Percentiles rank a stretch among this genome's conserved stretches.
phyloP scores from a whole-genome alignment of 805 yeast species.

The Candida krabiensis region DNA sequence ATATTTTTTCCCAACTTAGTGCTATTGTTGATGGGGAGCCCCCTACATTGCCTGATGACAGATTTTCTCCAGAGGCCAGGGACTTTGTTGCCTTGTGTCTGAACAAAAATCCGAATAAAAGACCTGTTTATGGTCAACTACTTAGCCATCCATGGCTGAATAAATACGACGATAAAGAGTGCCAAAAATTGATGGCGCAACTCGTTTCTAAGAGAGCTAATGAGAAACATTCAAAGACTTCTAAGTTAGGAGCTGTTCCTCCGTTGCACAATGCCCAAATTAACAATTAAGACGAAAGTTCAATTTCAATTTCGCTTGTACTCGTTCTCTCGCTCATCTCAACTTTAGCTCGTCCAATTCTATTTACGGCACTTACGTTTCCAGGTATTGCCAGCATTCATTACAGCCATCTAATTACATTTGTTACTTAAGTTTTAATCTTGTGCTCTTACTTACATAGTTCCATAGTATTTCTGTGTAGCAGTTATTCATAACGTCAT shows the following conservation, averaged over 20 bases:
- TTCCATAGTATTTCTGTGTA: too few species aligned
- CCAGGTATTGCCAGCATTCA: too few species aligned
- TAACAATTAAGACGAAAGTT: conserved; percentile 8
- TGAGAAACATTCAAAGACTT: conserved; percentile 23
- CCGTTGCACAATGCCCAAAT: conserved; percentile 24
- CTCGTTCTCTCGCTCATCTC: too few species aligned
- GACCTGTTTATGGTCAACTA: conserved; percentile 80
- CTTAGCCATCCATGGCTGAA: conserved; percentile 83
- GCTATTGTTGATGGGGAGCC: conserved; percentile 97
- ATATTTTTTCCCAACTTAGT: conserved; percentile 87
- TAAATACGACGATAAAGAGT: conserved; percentile 41
- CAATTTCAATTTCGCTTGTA: too few species aligned
- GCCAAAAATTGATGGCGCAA: conserved; percentile 27
- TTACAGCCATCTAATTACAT: too few species aligned
- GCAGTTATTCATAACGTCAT: too few species aligned
- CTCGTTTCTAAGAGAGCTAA: conserved; percentile 37
- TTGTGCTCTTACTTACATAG: too few species aligned
- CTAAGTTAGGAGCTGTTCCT: conserved; percentile 17
- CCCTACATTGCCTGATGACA: conserved; percentile 66
- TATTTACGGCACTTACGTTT: too few species aligned
- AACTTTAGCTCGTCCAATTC: too few species aligned
- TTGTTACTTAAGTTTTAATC: too few species aligned
- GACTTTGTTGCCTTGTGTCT: conserved; percentile 77
- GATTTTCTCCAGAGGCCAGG: conserved; percentile 73
- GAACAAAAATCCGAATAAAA: conserved; percentile 72